Evolutionary conservation across 345 rosid genomes (phyloP), one percentile per base, ranked within the genome.

Genomic region (Murraya paniculata): DNA sequence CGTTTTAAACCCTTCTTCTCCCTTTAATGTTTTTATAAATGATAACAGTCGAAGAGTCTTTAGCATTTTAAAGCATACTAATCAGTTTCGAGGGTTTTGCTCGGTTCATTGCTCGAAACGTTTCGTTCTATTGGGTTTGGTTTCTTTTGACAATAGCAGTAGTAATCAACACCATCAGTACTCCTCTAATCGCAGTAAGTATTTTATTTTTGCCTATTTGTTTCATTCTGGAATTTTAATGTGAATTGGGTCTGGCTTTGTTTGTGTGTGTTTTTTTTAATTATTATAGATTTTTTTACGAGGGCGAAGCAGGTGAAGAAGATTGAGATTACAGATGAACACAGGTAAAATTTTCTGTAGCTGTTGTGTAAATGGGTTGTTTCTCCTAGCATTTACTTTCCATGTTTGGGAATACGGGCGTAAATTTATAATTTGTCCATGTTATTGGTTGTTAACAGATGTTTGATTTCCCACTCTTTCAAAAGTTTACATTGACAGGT

Each of bases 271-370:
- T 31, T 39, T 39, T 41, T 41, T 13, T 11, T 39, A 9, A 41
- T 41, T 38, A 30, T 31, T 78, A 76, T 84, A 94, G 97, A 72
- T 71, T 91, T 94, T 75, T 86, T 93, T 76, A 92, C 96, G 2
- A 86, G 92, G 77, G 88, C 97, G 1, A 94, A 94, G 83, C 94
- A 86, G 78, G 79, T 83, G 70, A 83, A 90, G 92, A 88, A 84
- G 82, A 91, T 93, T 74, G 92, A 86, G 83, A 73, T 86, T 39
- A 88, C 64, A 87, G 98, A 94, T 83, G 90, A 87, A 68, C 98
- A 91, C 83, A 94, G 95, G 97, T 92, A 10, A 48, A 11, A 45
- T 48, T 35, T 16, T 68, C 48, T 22, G 25, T 36, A 58, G 53
- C 13, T 25, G 50, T 24, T 45, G 13, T 28, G 3, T 18, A 60